Percentiles rank a stretch among this genome's conserved stretches.
phyloP scores from a whole-genome alignment of 345 rosid genomes.

The Sisymbrium irio region DNA sequence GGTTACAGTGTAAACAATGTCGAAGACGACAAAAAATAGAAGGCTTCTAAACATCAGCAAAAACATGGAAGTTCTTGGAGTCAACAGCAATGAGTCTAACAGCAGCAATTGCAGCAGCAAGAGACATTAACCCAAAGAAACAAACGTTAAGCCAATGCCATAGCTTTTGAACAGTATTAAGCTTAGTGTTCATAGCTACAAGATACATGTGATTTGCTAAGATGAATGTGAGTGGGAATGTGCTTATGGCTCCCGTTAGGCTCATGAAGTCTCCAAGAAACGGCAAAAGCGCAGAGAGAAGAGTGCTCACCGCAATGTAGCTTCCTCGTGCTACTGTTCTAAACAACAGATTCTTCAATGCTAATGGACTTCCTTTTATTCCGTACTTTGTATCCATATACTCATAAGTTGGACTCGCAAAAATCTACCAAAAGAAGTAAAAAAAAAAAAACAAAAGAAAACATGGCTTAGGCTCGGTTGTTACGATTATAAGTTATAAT shows the following conservation, averaged over 20 bases:
- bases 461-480: no score
- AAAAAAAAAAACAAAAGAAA: no score
- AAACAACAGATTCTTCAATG: conserved; percentile 55
- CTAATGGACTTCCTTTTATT: conserved; percentile 59
- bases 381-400: conserved; percentile 80
- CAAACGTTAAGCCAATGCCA: conserved; percentile 92
- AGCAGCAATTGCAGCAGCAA: conserved; percentile 69
- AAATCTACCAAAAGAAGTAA: conserved; percentile 46
- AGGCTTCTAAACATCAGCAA: conserved; percentile 59
- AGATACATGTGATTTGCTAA: conserved; percentile 91
- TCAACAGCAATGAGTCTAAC: conserved; percentile 71
- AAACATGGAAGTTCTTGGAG: conserved; percentile 74
- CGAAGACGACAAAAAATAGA: background rate
- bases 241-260: conserved; percentile 84
- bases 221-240: conserved; percentile 84
- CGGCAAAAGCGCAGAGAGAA: conserved; percentile 81
- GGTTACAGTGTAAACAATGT: background rate
- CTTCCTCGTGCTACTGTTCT: conserved; percentile 76
- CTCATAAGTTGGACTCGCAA: conserved; percentile 90
- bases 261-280: conserved; percentile 94
- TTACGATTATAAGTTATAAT: no score
- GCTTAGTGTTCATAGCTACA: conserved; percentile 49
- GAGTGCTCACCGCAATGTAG: conserved; percentile 63
- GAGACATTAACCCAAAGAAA: conserved; percentile 58
- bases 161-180: conserved; percentile 43